phyloP scores from a whole-genome alignment of 305 asterid species.

The Fraxinus dipetala region DNA sequence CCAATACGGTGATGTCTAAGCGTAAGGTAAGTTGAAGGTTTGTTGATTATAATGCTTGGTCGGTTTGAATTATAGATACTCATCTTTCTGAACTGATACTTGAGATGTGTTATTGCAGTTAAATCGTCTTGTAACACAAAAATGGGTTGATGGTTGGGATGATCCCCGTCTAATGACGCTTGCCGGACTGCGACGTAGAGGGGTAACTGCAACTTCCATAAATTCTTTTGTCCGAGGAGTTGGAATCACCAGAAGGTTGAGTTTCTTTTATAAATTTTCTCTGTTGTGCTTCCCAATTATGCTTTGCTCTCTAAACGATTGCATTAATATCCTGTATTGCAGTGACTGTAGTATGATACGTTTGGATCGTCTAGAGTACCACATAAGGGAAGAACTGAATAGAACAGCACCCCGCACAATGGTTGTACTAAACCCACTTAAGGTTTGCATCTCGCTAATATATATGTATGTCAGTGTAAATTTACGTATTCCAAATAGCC shows the following conservation, averaged over 20 bases:
- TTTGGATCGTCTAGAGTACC: slow-evolving; percentile 74
- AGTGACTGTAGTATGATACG: slow-evolving; percentile 85
- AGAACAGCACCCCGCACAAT: slow-evolving; percentile 71
- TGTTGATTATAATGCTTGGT: background rate
- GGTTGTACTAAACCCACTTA: slow-evolving; percentile 87
- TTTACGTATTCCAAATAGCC: background rate
- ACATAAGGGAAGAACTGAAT: slow-evolving; percentile 84
- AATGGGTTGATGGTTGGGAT: slow-evolving; percentile 95
- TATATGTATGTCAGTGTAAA: background rate
- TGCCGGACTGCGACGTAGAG: slow-evolving; percentile 88
- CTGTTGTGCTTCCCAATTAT: slow-evolving; percentile 7
- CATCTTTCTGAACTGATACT: slow-evolving; percentile 9
- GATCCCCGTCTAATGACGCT: slow-evolving; percentile 97
- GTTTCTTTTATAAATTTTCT: background rate
- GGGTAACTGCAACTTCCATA: slow-evolving; percentile 79
- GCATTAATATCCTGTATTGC: slow-evolving; percentile 28
- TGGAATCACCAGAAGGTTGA: slow-evolving; percentile 89
- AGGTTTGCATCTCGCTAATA: slow-evolving; percentile 41
- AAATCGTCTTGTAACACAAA: slow-evolving; percentile 82
- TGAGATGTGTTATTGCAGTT: slow-evolving; percentile 39
- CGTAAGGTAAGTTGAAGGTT: slow-evolving; percentile 57
- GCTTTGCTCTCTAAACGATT: slow-evolving; percentile 24
- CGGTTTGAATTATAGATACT: background rate
- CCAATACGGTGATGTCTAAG: slow-evolving; percentile 88
- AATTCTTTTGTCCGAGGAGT: slow-evolving; percentile 84